phyloP scores from a whole-genome alignment of 2,329 filamentous ascomycete species.

The Exophiala bonariae region DNA sequence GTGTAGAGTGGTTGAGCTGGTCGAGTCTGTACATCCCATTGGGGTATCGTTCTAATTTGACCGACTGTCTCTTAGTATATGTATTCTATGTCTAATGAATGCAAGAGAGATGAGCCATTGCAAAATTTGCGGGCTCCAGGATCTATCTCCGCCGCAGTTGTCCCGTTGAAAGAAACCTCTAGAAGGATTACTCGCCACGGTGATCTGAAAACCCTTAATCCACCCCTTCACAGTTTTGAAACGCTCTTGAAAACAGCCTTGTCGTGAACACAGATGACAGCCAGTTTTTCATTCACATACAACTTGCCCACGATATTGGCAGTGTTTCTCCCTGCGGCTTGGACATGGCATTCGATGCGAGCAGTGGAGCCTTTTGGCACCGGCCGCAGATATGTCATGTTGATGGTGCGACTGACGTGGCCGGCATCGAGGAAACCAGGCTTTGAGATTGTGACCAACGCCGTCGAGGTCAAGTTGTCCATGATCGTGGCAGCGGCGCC shows the following conservation, averaged over 20 bases:
- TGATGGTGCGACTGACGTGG: slow-evolving; percentile 24
- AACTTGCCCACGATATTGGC: slow-evolving; percentile 23
- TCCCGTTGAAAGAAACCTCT: too few species aligned
- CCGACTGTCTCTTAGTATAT: too few species aligned
- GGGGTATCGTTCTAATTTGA: too few species aligned
- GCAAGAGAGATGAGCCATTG: too few species aligned
- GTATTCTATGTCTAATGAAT: too few species aligned
- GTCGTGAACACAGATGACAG: slow-evolving; percentile 35
- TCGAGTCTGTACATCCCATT: too few species aligned
- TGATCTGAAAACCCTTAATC: too few species aligned
- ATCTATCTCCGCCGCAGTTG: too few species aligned
- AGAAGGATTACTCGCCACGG: too few species aligned
- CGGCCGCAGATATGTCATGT: slow-evolving; percentile 21
- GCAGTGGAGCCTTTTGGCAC: slow-evolving; percentile 18
- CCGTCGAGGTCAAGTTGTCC: slow-evolving; percentile 63
- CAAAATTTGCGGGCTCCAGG: too few species aligned
- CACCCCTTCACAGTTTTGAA: too few species aligned
- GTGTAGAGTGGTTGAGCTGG: too few species aligned
- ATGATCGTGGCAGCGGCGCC: slow-evolving; percentile 64
- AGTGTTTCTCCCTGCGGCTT: slow-evolving; percentile 19
- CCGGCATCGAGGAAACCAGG: slow-evolving; percentile 63
- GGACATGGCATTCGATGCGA: slow-evolving; percentile 18
- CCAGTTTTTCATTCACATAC: slow-evolving; percentile 23
- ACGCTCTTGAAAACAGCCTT: slow-evolving; percentile 32
- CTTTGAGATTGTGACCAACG: slow-evolving; percentile 56